phyloP scores from a whole-genome alignment of 2,329 filamentous ascomycete species.

The Stenocarpella maydis region DNA sequence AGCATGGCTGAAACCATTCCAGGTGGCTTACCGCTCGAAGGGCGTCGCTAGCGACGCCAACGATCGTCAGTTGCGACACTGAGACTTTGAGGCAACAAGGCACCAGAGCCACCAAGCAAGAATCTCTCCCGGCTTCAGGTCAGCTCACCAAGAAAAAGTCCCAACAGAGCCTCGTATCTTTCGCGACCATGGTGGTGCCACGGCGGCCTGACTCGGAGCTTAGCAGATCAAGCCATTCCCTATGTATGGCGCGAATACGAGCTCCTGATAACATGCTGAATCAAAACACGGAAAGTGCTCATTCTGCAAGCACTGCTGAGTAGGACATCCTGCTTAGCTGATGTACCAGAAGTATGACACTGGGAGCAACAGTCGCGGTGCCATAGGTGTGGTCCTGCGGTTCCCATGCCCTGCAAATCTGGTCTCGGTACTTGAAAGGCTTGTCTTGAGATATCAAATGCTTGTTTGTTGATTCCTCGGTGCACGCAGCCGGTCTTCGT shows the following conservation, averaged over 20 bases:
- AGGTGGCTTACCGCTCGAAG: constrained; percentile 18
- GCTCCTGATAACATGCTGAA: neutral
- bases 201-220: neutral
- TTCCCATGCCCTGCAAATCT: neutral
- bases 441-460: neutral
- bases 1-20: constrained; percentile 20
- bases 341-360: neutral
- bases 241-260: too few species aligned
- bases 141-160: neutral
- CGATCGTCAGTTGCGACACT: constrained; percentile 22
- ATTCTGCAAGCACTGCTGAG: neutral
- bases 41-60: constrained; percentile 10
- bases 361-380: neutral
- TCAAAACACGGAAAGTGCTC: neutral
- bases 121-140: neutral
- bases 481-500: neutral
- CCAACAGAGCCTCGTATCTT: neutral
- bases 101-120: constrained; percentile 1
- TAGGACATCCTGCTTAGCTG: neutral
- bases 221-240: neutral
- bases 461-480: neutral
- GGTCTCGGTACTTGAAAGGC: neutral
- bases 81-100: constrained; percentile 15
- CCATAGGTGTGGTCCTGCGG: neutral
- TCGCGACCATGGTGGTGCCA: neutral